A percentile compares a stretch with the other conserved stretches of the same genome.
Conservation (phyloP, 805 yeast species). For the Wickerhamiella domercqiae region DNA sequence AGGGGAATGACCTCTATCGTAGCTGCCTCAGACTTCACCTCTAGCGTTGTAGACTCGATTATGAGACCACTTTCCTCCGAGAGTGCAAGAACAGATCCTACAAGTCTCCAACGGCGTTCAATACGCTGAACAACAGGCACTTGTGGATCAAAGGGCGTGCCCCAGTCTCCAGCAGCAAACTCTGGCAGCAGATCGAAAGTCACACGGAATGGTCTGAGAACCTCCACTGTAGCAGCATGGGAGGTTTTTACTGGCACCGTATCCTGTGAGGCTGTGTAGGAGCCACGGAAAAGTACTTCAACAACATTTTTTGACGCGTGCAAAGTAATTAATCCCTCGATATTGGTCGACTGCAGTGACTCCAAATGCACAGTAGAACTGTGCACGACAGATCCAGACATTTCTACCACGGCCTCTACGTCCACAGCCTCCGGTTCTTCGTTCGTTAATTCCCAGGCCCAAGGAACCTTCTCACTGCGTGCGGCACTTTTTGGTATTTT, state of each 20-base stretch:
- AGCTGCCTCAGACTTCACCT: slow-evolving; percentile 3
- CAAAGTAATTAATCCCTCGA: not conserved
- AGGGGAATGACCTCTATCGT: not conserved
- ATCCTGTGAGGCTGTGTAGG: slow-evolving; percentile 16
- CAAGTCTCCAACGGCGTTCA: slow-evolving; percentile 23
- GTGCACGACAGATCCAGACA: not conserved
- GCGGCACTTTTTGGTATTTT: slow-evolving; percentile 14
- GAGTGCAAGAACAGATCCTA: slow-evolving; percentile 19
- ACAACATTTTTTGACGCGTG: slow-evolving; percentile 9
- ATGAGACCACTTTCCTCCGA: slow-evolving; percentile 9
- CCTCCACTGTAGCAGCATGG: slow-evolving; percentile 19
- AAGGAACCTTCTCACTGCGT: slow-evolving; percentile 18
- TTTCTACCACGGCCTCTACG: slow-evolving; percentile 8
- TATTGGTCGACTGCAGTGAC: not conserved
- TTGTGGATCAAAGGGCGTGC: slow-evolving; percentile 22
- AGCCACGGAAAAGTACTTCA: slow-evolving; percentile 6
- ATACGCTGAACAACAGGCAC: slow-evolving; percentile 23
- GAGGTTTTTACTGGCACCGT: slow-evolving; percentile 18
- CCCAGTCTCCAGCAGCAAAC: slow-evolving; percentile 23
- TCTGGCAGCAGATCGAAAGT: slow-evolving; percentile 25
- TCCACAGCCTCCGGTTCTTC: slow-evolving; percentile 18
- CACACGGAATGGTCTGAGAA: slow-evolving; percentile 24
- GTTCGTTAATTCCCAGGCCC: slow-evolving; percentile 14
- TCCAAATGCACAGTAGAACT: too few relatives aligned
- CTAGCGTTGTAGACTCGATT: slow-evolving; percentile 3